Conservation (phyloP, 2,329 filamentous ascomycete species). For the Amauroascus niger region DNA sequence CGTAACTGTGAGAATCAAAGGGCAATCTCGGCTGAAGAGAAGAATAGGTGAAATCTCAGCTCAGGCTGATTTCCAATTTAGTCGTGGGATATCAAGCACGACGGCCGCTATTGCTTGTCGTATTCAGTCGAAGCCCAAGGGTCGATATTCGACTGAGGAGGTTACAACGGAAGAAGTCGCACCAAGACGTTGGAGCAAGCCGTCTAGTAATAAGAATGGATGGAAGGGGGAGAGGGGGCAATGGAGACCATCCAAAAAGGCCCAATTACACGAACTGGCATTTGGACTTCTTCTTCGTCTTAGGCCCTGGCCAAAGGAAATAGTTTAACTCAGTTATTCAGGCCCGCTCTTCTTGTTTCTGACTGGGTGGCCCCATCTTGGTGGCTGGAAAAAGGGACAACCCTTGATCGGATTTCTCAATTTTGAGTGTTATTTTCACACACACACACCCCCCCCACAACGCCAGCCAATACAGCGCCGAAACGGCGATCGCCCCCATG, state of each 20-base stretch:
- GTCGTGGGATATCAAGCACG: background rate
- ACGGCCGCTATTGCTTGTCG: background rate
- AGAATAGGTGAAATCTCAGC: background rate
- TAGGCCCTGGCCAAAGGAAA: background rate
- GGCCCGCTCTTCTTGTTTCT: background rate
- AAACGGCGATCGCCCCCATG: background rate
- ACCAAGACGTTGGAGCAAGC: background rate
- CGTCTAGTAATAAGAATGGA: background rate
- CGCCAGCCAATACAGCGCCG: background rate
- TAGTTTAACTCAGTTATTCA: conserved; percentile 4
- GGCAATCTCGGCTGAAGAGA: background rate
- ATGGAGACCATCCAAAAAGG: background rate
- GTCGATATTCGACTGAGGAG: background rate
- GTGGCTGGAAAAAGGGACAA: background rate
- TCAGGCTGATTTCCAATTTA: background rate
- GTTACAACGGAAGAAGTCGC: background rate
- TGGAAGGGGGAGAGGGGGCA: background rate
- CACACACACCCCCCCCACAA: no score
- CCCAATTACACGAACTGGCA: background rate
- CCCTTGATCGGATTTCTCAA: no score
- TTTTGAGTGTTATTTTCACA: no score
- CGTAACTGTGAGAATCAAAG: background rate
- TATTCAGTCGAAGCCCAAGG: background rate
- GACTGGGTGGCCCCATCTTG: background rate
- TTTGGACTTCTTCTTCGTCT: background rate